Base-by-base conservation (phyloP, 768 basidiomycete genomes). In the Boletus rubescentipes region DNA sequence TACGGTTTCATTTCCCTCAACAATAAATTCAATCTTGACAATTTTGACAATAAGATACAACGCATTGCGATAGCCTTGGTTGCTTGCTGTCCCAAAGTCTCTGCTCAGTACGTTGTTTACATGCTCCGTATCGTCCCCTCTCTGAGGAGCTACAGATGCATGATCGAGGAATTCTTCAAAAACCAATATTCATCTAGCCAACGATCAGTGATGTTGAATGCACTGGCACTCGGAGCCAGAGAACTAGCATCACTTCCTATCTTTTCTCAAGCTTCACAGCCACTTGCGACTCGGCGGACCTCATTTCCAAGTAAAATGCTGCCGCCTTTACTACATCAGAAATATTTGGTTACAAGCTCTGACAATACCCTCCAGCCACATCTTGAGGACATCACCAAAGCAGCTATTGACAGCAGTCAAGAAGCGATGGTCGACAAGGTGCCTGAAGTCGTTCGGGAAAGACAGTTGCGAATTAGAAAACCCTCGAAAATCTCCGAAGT, bases 151-250 rank as follows among this genome's bases (percentile, higher is more conserved):
- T 50, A 10, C 64, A 97, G 95, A 4, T 79, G 83, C 32, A 75
- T 98, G 10, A 85, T 92, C 48, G 93, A 96, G 67, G 91, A 97
- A 64, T 95, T 93, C 71, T 99, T 98, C 75, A 86, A 86, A 61
- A 90, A 89, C 44, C 92, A 96, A 59, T 97, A 96, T 70, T 95
- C 97, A 0, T 81, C 83, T 16, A 80, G 85, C 30, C 94, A 98
- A 61, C 86, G 95, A 9, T 89, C 83, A 56, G 81, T 84, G 10
- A 92, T 94, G 60, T 78, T 98, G 20, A 93, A 90, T 56, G 88
- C 93, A 1, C 75, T 99, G 11, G 92, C 91, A 0, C 70, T 94
- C 32, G 92, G 92, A 7, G 91, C 92, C 8, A 78, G 91, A 53
- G 95, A 98, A 67, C 74, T 97, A 7, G 89, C 86, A 0, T 75